phyloP scores from a whole-genome alignment of 768 basidiomycete genomes.

The Phaeolepiota aurea region DNA sequence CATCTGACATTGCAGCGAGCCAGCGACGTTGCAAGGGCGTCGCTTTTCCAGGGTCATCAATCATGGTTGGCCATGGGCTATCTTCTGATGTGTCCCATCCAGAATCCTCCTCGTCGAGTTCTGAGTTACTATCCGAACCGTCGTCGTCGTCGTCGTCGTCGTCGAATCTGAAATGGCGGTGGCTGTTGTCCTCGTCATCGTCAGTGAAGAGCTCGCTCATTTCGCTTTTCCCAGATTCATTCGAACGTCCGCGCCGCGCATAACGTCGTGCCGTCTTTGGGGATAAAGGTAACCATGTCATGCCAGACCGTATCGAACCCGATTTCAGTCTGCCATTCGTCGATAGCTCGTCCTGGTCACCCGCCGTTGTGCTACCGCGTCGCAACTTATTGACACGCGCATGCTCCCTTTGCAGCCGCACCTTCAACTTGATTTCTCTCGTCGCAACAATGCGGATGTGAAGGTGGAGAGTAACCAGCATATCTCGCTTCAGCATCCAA shows the following conservation, averaged over 20 bases:
- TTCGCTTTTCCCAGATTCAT: slow-evolving; percentile 33
- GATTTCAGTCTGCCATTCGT: slow-evolving; percentile 5
- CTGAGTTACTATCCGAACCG: slow-evolving; percentile 27
- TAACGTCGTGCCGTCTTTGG: slow-evolving; percentile 43
- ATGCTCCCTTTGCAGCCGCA: slow-evolving; percentile 37
- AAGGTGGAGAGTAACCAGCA: slow-evolving; percentile 79
- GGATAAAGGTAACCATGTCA: slow-evolving; percentile 46
- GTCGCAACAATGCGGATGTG: slow-evolving; percentile 81
- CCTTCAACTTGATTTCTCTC: slow-evolving; percentile 61
- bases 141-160: slow-evolving; percentile 18
- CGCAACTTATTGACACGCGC: slow-evolving; percentile 20
- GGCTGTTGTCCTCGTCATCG: slow-evolving; percentile 18
- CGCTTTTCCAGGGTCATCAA: slow-evolving; percentile 76
- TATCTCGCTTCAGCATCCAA: slow-evolving; percentile 86
- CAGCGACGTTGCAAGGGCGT: slow-evolving; percentile 73
- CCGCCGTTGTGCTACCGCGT: slow-evolving; percentile 7
- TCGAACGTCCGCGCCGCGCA: slow-evolving; percentile 34
- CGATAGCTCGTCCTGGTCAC: neutral
- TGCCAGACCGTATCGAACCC: slow-evolving; percentile 11
- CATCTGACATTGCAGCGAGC: slow-evolving; percentile 87
- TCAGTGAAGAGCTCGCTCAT: slow-evolving; percentile 30
- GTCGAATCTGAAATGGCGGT: slow-evolving; percentile 1
- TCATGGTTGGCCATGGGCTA: slow-evolving; percentile 51
- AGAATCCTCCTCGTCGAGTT: slow-evolving; percentile 27
- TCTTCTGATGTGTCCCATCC: slow-evolving; percentile 44